A percentile compares a stretch with the other conserved stretches of the same genome.
Evolutionary conservation across 768 basidiomycete genomes (phyloP).

Genomic region (Agaricus blazei): DNA sequence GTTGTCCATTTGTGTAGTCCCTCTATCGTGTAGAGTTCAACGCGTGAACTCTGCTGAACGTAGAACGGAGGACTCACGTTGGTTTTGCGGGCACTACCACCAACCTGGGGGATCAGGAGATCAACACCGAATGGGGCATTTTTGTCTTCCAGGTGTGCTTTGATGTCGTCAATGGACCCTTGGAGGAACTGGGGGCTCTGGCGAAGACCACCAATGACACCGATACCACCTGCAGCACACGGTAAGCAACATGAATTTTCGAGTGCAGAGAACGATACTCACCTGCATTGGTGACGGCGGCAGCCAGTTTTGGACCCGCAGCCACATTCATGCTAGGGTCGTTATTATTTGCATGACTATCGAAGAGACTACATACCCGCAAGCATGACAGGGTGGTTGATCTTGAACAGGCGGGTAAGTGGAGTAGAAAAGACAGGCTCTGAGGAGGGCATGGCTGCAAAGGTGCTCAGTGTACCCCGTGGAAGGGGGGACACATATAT

Average conservation of each 20-base stretch:
- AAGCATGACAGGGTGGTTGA: conserved; percentile 82
- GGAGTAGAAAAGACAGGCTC: conserved; percentile 63
- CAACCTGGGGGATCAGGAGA: conserved; percentile 77
- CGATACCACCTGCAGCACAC: conserved; percentile 55
- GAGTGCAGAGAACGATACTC: background rate
- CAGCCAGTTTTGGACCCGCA: conserved; percentile 79
- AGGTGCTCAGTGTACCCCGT: background rate
- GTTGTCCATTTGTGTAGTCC: conserved; percentile 77
- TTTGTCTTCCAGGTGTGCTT: conserved; percentile 68
- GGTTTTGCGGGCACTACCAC: conserved; percentile 79
- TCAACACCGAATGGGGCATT: conserved; percentile 80
- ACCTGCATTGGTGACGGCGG: conserved; percentile 89
- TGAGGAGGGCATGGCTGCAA: conserved; percentile 58
- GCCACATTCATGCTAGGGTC: conserved; percentile 74
- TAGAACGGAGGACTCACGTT: conserved; percentile 38
- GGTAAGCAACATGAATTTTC: background rate
- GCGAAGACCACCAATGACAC: conserved; percentile 81
- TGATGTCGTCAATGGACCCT: conserved; percentile 65
- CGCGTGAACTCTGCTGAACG: background rate
- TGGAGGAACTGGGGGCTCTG: conserved; percentile 71
- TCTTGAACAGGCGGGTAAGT: conserved; percentile 69
- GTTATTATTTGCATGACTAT: background rate
- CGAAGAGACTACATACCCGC: conserved; percentile 40
- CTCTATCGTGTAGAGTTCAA: conserved; percentile 22
- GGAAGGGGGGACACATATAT: background rate